Base-by-base conservation (phyloP, 176 grass and related monocot species). In the Triticum dicoccoides region DNA sequence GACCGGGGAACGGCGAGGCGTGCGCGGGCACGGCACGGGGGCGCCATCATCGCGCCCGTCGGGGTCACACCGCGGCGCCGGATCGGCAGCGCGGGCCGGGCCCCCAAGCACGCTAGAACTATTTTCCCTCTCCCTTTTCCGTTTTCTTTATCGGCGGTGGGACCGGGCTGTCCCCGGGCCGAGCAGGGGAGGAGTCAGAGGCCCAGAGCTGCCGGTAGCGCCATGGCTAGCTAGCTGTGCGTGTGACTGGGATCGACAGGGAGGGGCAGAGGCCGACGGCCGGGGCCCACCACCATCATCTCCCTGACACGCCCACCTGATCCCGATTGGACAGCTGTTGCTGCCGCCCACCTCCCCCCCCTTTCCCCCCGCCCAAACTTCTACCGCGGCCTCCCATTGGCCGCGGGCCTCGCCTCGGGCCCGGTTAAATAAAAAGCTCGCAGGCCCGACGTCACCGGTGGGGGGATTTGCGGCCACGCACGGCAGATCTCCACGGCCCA, bases 261-360 rank as follows among this genome's bases (percentile, higher is more conserved):
- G 34, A 58, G 47, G 23, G 32, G 33, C 20, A 5, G 49, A 8
- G 4, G 44, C 85, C 61, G 85, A 91, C 47, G 85, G 1, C 37
- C 80, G 76, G 85, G 76, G 69, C 61, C 89, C 61, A 3, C 89
- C 81, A 84, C 69, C 70, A 80, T 80, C 84, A 73, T 79, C 83
- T 76, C 45, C 87, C 87, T 92, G 87, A 84, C 87, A 89, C 14
- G 68, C 37, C 82, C 85, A 93, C 91, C 91, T 90, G 82, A 90
- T 93, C 91, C 79, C 81, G 88, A 93, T 86, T 85, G 77, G 88
- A 93, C 88, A 90, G 86, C 85, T 88, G 66, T 82, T 91, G 85
- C 89, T 87, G 67, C 80, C 84, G 33, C 84, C 74, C 39, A 5
- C 79, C 72, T 13, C 3, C 20, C 38, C 20, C 38, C 2, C 39